These are phyloP conservation scores for Leccinum variicolor DNA, from an alignment of 768 basidiomycete genomes.

Conservation along the genomic window DNA sequence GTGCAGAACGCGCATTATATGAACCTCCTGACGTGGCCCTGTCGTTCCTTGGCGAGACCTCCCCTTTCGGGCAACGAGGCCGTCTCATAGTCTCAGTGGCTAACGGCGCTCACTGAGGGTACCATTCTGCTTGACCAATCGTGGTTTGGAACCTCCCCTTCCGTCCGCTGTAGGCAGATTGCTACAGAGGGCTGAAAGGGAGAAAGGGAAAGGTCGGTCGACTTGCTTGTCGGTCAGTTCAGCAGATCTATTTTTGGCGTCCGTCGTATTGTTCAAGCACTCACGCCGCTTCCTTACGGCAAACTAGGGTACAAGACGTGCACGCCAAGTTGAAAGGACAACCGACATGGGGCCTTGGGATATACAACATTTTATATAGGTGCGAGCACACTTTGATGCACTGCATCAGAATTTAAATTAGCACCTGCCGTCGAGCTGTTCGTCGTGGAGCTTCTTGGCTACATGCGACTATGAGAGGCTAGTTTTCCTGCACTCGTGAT, in stretches of 20 bases:
- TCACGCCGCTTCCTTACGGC: not conserved
- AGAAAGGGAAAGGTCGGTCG: constrained; percentile 2
- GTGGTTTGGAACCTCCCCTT: constrained; percentile 5
- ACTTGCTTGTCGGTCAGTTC: not conserved
- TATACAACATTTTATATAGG: constrained; percentile 8
- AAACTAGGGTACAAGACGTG: not conserved
- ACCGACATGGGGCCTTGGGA: not conserved
- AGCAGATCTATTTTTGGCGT: not conserved
- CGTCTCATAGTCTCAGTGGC: not conserved
- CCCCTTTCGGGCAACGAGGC: not conserved
- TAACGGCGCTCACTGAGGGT: not conserved
- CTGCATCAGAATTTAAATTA: not conserved
- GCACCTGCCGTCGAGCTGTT: not conserved
- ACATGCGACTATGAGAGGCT: not conserved
- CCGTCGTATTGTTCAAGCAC: not conserved
- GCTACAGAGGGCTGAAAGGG: constrained; percentile 22
- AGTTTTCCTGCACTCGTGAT: not conserved
- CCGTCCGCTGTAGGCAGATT: constrained; percentile 25
- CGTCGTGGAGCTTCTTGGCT: constrained; percentile 7
- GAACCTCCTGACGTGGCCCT: not conserved
- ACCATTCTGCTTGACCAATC: not conserved
- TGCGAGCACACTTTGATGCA: not conserved
- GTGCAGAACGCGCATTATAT: not conserved
- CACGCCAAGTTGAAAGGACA: not conserved
- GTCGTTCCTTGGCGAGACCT: constrained; percentile 1